Conservation (phyloP, 495 filamentous ascomycete genomes). For the Penicillium cinerascens region DNA sequence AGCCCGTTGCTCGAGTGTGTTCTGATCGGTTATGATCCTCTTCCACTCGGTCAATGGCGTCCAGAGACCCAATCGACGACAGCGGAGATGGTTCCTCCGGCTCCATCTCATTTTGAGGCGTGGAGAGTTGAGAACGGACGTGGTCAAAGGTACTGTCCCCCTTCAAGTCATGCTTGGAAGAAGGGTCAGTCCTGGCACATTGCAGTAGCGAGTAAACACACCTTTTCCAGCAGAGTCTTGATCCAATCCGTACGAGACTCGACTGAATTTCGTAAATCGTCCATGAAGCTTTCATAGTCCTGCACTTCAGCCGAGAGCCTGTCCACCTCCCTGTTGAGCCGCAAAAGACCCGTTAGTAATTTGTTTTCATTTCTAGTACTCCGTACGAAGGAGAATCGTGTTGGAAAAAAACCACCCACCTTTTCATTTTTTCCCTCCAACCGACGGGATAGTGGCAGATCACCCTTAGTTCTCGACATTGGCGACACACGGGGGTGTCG, state of each 20-base stretch:
- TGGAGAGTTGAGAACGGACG: not conserved
- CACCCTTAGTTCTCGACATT: slow-evolving; percentile 52
- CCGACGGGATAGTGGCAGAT: slow-evolving; percentile 53
- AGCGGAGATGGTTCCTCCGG: slow-evolving; percentile 4
- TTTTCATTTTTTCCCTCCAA: slow-evolving; percentile 56
- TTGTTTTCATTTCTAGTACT: not conserved
- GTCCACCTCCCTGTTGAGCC: slow-evolving; percentile 29
- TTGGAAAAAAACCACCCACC: slow-evolving; percentile 32
- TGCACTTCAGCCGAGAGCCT: slow-evolving; percentile 43
- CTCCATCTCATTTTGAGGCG: slow-evolving; percentile 7
- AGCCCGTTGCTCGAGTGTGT: slow-evolving; percentile 46
- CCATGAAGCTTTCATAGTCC: slow-evolving; percentile 49
- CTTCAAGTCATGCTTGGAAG: slow-evolving; percentile 2
- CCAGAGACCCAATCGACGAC: slow-evolving; percentile 53
- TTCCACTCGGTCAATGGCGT: slow-evolving; percentile 49
- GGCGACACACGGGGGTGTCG: slow-evolving; percentile 53
- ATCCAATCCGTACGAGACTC: slow-evolving; percentile 37
- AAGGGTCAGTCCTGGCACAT: not conserved
- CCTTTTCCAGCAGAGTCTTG: slow-evolving; percentile 40
- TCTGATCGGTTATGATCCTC: slow-evolving; percentile 52
- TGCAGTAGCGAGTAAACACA: slow-evolving; percentile 12
- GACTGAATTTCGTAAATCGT: slow-evolving; percentile 35
- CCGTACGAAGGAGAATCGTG: not conserved
- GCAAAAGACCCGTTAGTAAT: slow-evolving; percentile 4
- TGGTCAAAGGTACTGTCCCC: not conserved